phyloP scores from a whole-genome alignment of 73 alveolate genomes.

The Effrenium voratum region DNA sequence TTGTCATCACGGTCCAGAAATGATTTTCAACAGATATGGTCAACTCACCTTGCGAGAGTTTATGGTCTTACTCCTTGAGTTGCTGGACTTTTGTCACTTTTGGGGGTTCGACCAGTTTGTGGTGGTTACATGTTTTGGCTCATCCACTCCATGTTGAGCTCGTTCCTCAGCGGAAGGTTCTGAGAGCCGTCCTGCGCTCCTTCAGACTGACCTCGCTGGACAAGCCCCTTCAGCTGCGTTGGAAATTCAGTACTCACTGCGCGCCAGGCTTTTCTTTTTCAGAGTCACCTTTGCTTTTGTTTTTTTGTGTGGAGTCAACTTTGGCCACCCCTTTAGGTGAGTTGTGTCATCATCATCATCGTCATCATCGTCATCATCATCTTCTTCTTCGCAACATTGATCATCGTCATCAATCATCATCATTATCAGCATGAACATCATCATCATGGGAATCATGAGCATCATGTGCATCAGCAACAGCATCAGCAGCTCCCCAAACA shows the following conservation, averaged over 20 bases:
- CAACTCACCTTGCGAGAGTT: background rate
- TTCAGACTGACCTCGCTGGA: slow-evolving; percentile 56
- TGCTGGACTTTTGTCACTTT: no score
- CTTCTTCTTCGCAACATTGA: background rate
- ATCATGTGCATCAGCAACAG: no score
- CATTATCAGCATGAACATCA: no score
- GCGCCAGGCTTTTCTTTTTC: background rate
- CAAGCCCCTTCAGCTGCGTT: background rate
- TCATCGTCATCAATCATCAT: no score
- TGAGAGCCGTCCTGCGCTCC: slow-evolving; percentile 65
- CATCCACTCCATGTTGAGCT: background rate
- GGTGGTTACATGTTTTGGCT: no score
- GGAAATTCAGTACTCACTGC: background rate
- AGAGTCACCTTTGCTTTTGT: background rate
- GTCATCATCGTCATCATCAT: background rate
- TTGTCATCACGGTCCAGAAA: background rate
- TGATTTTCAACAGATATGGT: background rate
- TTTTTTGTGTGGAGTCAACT: background rate
- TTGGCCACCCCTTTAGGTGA: no score
- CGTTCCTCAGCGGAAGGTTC: slow-evolving; percentile 27
- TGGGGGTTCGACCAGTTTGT: no score
- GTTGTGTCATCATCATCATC: no score
- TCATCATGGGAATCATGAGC: no score
- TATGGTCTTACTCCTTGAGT: background rate
- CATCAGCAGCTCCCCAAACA: no score